These are phyloP conservation scores for Trifolium fragiferum DNA, from an alignment of 306 rosid genomes.

Conservation along the genomic window DNA sequence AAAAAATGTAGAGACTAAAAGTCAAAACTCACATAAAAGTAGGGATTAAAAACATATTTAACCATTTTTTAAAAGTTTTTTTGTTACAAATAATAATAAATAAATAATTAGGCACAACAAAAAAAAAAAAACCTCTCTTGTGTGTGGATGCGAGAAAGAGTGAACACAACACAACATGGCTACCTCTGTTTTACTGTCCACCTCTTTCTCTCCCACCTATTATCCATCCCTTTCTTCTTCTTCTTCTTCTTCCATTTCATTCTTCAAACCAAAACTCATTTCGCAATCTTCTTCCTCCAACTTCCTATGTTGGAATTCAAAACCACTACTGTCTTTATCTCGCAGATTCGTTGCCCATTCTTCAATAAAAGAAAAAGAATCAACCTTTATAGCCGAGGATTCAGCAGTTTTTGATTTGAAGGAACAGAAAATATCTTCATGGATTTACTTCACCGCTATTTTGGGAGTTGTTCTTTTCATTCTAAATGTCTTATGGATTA, in stretches of 20 bases:
- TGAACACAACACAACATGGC: slow-evolving; percentile 42
- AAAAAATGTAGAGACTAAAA: too few relatives aligned
- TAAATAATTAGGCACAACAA: too few relatives aligned
- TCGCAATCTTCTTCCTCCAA: background rate
- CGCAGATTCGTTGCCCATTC: slow-evolving; percentile 37
- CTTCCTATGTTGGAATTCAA: background rate
- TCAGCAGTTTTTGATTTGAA: slow-evolving; percentile 67
- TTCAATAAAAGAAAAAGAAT: slow-evolving; percentile 33
- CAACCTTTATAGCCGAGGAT: slow-evolving; percentile 66
- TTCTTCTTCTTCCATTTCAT: background rate
- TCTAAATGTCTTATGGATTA: slow-evolving; percentile 71
- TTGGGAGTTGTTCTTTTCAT: slow-evolving; percentile 69
- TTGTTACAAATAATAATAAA: too few relatives aligned
- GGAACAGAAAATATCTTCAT: slow-evolving; percentile 72
- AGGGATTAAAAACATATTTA: too few relatives aligned
- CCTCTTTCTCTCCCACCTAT: slow-evolving; percentile 36
- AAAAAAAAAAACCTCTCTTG: too few relatives aligned
- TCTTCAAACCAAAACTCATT: slow-evolving; percentile 20
- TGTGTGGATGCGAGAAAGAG: too few relatives aligned
- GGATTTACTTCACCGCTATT: slow-evolving; percentile 65
- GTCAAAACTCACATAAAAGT: too few relatives aligned
- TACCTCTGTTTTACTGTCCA: slow-evolving; percentile 41
- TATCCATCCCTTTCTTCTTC: background rate
- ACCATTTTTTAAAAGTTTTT: too few relatives aligned
- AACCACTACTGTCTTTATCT: background rate